Evolutionary conservation across 2,329 filamentous ascomycete species (phyloP).

Genomic region (Dactylonectria macrodidyma): DNA sequence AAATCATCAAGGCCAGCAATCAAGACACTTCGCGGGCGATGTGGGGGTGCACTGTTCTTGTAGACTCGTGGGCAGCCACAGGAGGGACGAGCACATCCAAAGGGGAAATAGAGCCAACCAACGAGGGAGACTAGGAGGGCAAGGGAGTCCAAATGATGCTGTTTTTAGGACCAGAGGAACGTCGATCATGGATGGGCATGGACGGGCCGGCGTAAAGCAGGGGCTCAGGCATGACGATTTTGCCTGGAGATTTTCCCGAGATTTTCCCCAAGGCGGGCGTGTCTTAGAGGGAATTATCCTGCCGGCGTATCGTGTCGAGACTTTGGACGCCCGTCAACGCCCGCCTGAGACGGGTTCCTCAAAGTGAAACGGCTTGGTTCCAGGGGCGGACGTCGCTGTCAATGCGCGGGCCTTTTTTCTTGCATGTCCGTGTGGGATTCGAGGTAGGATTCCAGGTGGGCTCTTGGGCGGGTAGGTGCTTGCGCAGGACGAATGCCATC

Average conservation of each 20-base stretch:
- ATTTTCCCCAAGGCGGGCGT: background rate
- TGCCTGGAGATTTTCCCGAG: background rate
- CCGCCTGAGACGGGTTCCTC: conserved; percentile 45
- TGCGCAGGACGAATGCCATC: conserved; percentile 23
- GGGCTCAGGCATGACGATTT: conserved; percentile 33
- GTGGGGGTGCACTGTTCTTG: conserved; percentile 45
- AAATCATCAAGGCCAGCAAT: conserved; percentile 40
- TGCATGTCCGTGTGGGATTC: conserved; percentile 12
- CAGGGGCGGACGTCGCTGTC: conserved; percentile 30
- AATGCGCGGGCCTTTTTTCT: conserved; percentile 34
- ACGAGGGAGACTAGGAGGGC: conserved; percentile 2
- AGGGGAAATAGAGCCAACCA: conserved; percentile 8
- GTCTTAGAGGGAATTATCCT: too few relatives aligned
- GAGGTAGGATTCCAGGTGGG: conserved; percentile 8
- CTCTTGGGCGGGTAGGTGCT: conserved; percentile 23
- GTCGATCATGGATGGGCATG: conserved; percentile 33
- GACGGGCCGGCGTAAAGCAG: conserved; percentile 5
- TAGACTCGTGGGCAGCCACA: conserved; percentile 17
- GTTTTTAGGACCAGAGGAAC: conserved; percentile 44
- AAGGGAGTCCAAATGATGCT: conserved; percentile 26
- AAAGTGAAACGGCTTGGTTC: conserved; percentile 44
- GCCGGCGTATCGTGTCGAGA: conserved; percentile 43
- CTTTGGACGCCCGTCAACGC: conserved; percentile 32
- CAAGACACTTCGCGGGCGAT: conserved; percentile 41
- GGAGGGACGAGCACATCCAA: conserved; percentile 40